Evolutionary conservation across 805 yeast genomes (phyloP), one percentile per base, ranked within the genome.

Genomic region (Candida stauntonica): DNA sequence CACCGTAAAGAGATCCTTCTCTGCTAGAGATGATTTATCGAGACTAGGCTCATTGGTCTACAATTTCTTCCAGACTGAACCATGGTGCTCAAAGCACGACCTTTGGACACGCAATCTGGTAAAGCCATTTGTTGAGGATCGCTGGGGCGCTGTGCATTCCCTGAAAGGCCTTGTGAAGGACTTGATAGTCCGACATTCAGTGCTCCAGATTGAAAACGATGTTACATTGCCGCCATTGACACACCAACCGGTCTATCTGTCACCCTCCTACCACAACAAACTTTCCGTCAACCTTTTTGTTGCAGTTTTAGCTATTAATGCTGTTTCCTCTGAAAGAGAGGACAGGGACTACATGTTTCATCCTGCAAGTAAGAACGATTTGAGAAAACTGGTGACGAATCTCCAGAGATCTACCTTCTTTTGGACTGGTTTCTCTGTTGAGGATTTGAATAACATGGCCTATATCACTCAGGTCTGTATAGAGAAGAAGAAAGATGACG

Each of bases 311-410:
- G 85, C 86, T 1, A 77, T 79, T 3, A 81, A 81, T 62, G 86
- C 88, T 0, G 82, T 81, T 3, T 75, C 86, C 5, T 80, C 87
- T 0, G 86, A 81, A 51, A 59, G 87, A 34, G 68, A 65, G 5
- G 89, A 75, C 46, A 65, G 69, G 17, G 88, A 81, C 55, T 81
- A 78, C 56, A 79, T 81, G 86, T 81, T 81, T 52, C 81, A 81
- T 62, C 72, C 78, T 0, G 57, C 71, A 1, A 80, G 79, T 48
- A 62, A 75, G 29, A 56, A 55, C 15, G 79, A 78, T 44, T 56
- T 81, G 27, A 61, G 80, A 42, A 57, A 80, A 34, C 64, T 81
- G 46, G 70, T 81, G 11, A 69, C 74, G 4, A 81, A 81, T 51
- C 53, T 81, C 20, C 85, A 77, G 55, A 66, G 81, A 41, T 77